Conservation (phyloP, 306 rosid species). For the Luffa aegyptiaca region DNA sequence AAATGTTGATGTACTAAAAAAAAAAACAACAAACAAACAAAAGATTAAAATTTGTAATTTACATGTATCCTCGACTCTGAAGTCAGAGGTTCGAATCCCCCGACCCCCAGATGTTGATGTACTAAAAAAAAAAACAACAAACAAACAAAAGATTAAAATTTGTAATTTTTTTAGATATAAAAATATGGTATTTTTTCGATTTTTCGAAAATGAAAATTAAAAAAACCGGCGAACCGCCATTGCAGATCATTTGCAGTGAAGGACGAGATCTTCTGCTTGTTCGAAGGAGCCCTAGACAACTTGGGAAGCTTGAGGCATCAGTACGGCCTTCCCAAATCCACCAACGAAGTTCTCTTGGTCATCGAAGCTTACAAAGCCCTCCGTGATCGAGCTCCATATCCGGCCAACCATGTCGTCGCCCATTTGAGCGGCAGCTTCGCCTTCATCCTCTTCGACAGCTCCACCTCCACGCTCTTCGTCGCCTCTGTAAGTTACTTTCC, state of each 20-base stretch:
- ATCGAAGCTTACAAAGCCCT: constrained; percentile 95
- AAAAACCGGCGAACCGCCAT: background rate
- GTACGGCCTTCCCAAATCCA: constrained; percentile 71
- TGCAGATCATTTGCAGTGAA: constrained; percentile 81
- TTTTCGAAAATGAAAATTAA: background rate
- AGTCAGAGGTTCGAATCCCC: no score
- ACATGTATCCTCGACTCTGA: no score
- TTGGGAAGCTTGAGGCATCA: constrained; percentile 80
- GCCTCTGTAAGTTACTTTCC: constrained; percentile 47
- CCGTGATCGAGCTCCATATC: constrained; percentile 92
- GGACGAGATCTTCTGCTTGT: constrained; percentile 86
- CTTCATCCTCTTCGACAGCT: constrained; percentile 69
- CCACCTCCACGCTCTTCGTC: constrained; percentile 80
- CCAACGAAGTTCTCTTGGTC: constrained; percentile 65
- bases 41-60: no score
- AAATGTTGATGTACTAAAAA: no score
- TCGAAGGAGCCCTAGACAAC: constrained; percentile 84
- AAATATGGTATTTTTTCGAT: no score
- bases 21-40: no score
- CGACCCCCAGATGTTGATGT: no score
- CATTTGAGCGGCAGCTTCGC: constrained; percentile 75
- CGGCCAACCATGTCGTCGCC: constrained; percentile 75
- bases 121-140: no score
- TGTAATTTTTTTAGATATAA: no score
- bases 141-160: no score